Evolutionary conservation across 441 rosid genomes (phyloP).

Genomic region (Erodium moschatum): DNA sequence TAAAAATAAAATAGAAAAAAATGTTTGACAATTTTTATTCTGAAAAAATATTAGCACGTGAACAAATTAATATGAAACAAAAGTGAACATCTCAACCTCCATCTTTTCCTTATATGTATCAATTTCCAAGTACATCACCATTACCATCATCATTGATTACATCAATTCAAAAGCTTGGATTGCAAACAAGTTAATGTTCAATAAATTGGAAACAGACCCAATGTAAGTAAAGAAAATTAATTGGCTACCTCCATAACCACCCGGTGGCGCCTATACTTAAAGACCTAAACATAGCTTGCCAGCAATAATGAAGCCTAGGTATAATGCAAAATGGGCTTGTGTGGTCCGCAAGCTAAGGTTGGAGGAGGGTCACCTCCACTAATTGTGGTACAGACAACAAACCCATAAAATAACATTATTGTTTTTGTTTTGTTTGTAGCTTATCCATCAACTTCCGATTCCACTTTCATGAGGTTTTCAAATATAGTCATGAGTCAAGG

Average conservation of each 20-base stretch:
- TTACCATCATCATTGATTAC: not conserved
- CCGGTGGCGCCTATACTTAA: not conserved
- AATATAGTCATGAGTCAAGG: not conserved
- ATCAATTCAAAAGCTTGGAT: not conserved
- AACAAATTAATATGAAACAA: too few species aligned
- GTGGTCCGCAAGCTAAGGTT: not conserved
- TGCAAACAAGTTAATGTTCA: not conserved
- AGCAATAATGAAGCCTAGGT: not conserved
- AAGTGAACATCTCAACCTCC: not conserved
- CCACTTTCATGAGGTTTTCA: not conserved
- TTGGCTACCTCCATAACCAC: not conserved
- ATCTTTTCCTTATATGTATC: not conserved
- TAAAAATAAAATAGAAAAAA: too few species aligned
- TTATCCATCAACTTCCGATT: not conserved
- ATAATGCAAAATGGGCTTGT: not conserved
- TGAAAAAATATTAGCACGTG: too few species aligned
- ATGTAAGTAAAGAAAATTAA: not conserved
- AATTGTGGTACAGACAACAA: not conserved
- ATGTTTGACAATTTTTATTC: too few species aligned
- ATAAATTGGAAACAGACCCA: not conserved
- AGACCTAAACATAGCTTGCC: not conserved
- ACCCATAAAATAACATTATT: not conserved
- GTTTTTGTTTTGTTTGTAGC: not conserved
- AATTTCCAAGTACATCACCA: not conserved
- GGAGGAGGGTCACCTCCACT: not conserved